Evolutionary conservation across 768 basidiomycete species (phyloP), one percentile per base, ranked within the genome.

Genomic region (Xerocomus potaroensis): DNA sequence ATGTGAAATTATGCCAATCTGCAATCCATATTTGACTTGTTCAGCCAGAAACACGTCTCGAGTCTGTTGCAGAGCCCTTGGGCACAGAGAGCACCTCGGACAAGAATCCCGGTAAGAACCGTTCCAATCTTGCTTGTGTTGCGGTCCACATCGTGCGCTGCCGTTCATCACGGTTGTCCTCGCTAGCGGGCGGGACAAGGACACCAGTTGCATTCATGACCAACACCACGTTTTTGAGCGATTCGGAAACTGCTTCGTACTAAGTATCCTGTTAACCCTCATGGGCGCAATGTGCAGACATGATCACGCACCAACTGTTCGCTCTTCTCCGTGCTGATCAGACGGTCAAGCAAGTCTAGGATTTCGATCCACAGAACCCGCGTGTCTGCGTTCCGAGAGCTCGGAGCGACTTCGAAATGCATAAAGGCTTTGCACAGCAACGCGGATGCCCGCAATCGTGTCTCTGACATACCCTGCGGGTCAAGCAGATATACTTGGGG

Each of bases 241-340:
- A 94, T 67, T 99, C 96, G 1, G 91, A 92, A 16, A 96, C 78
- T 0, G 95, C 95, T 64, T 99, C 96, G 63, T 85, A 84, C 95
- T 98, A 3, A 1, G 56, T 1, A 49, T 15, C 3, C 27, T 18
- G 35, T 65, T 46, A 55, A 26, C 29, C 29, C 36, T 12, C 26
- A 42, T 32, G 22, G 8, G 8, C 1, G 11, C 8, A 9, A 16
- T 11, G 18, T n/a, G 45, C n/a, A 41, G 8, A 21, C 31, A 10
- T 33, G 16, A 12, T 16, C 24, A 38, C 43, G 19, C 55, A 95
- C 95, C 71, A 96, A 66, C 59, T 91, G 90, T 61, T 93, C 94
- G 36, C 81, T 77, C 55, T 82, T 82, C 59, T 92, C 88, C 22
- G 83, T 77, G 54, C 83, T 79, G 86, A 97, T 95, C 55, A 98